Percentiles rank a stretch among this genome's conserved stretches.
Evolutionary conservation across 805 yeast species (phyloP).

Genomic region (Candida glaebosa): DNA sequence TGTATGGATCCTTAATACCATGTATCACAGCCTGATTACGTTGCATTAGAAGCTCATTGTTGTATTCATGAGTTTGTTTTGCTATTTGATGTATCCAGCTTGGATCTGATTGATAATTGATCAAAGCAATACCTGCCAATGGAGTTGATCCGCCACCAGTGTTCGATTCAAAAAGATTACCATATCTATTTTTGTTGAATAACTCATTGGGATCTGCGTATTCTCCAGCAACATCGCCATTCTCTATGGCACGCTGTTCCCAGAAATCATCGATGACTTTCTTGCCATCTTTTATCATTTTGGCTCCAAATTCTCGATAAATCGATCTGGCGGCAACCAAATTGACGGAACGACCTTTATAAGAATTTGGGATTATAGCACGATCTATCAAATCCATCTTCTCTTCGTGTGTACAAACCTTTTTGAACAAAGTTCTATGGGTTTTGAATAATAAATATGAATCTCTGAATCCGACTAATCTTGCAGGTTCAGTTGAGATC

Average conservation of each 20-base stretch:
- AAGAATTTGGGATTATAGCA: slow-evolving; percentile 81
- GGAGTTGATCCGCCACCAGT: slow-evolving; percentile 22
- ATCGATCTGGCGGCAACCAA: slow-evolving; percentile 87
- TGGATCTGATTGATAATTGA: slow-evolving; percentile 52
- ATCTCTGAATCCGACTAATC: slow-evolving; percentile 91
- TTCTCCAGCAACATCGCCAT: slow-evolving; percentile 69
- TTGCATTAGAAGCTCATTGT: slow-evolving; percentile 54
- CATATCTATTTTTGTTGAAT: slow-evolving; percentile 35
- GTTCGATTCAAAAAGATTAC: slow-evolving; percentile 28
- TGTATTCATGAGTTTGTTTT: slow-evolving; percentile 68
- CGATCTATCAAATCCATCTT: slow-evolving; percentile 79
- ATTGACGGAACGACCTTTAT: slow-evolving; percentile 86
- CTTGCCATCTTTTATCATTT: slow-evolving; percentile 73
- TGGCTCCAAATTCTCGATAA: slow-evolving; percentile 89
- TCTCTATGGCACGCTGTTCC: slow-evolving; percentile 55
- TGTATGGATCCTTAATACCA: slow-evolving; percentile 76
- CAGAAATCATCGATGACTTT: slow-evolving; percentile 86
- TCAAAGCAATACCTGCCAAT: slow-evolving; percentile 32
- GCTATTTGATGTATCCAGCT: slow-evolving; percentile 88
- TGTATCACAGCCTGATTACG: slow-evolving; percentile 53
- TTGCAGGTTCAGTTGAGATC: slow-evolving; percentile 95
- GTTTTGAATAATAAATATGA: slow-evolving; percentile 86
- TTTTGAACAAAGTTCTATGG: slow-evolving; percentile 71
- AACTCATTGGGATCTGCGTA: slow-evolving; percentile 63
- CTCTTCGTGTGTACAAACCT: slow-evolving; percentile 69